Percentiles rank a stretch among this genome's conserved stretches.
phyloP scores from a whole-genome alignment of 1,284 basidiomycete species.

The Chiua sp. region DNA sequence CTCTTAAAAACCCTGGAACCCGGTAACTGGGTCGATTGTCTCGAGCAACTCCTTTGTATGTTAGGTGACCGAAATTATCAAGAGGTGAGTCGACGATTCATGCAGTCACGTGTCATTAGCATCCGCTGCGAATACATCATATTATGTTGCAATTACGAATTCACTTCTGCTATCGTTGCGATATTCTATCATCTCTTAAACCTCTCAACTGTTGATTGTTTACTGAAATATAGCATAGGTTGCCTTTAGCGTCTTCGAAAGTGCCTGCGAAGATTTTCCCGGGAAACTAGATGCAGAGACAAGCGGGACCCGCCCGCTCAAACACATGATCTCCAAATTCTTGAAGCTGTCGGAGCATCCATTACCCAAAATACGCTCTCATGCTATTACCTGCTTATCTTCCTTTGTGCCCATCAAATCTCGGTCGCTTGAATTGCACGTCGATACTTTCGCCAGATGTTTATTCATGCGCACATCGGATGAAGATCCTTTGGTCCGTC shows the following conservation, averaged over 20 bases:
- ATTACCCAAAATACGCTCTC: slow-evolving; percentile 88
- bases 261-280: slow-evolving; percentile 97
- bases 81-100: slow-evolving; percentile 66
- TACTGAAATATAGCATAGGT: slow-evolving; percentile 60
- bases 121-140: neutral
- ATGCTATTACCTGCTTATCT: slow-evolving; percentile 93
- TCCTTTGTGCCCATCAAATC: slow-evolving; percentile 89
- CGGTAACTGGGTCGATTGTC: slow-evolving; percentile 91
- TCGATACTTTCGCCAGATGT: slow-evolving; percentile 92
- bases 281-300: slow-evolving; percentile 95
- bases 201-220: slow-evolving; percentile 10
- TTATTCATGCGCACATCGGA: slow-evolving; percentile 96
- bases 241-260: slow-evolving; percentile 94
- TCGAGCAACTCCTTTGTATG: slow-evolving; percentile 81
- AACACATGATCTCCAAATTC: slow-evolving; percentile 97
- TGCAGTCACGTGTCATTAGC: neutral
- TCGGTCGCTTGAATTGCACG: slow-evolving; percentile 84
- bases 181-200: slow-evolving; percentile 2
- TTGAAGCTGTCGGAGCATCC: slow-evolving; percentile 85
- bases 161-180: slow-evolving; percentile 6
- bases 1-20: slow-evolving; percentile 87
- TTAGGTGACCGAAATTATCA: slow-evolving; percentile 81
- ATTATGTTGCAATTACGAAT: neutral
- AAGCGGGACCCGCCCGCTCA: slow-evolving; percentile 84
- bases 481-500: slow-evolving; percentile 88